Evolutionary conservation across 2,329 filamentous ascomycete genomes (phyloP), one percentile per base, ranked within the genome.

Genomic region (Dothistroma pini): DNA sequence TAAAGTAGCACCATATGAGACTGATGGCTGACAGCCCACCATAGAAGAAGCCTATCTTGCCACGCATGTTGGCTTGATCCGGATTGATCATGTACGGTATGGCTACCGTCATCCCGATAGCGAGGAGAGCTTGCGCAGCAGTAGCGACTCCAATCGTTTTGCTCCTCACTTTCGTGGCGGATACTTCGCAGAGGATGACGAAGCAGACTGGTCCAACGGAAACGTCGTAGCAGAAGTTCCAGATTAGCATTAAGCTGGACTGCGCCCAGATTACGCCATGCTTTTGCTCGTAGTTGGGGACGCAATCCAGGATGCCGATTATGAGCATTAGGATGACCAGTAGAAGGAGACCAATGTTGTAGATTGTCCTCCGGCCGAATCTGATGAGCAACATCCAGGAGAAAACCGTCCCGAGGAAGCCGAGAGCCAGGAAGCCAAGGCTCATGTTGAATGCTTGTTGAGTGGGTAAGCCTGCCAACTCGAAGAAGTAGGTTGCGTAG

Each of bases 401-500:
- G 41, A 76, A 66, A 19, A 72, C 69, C 0, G 78, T 79, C 0
- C 78, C 78, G 2, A 78, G 38, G 21, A 80, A 73, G 3, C 77
- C 78, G 2, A 80, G 69, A 0, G 75, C 77, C 4, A 76, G 75
- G 38, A 77, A 72, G 4, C 75, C 78, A 10, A 80, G 64, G 47
- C 74, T 73, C 74, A 80, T 75, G 51, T 68, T 68, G 68, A 76
- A 78, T 1, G 77, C 76, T 52, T 77, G 63, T 9, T 72, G 66
- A 41, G 76, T 74, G 7, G 70, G 65, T 48, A 77, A 63, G 1
- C 78, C 78, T 4, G 78, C 78, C 7, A 75, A 75, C 54, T 79
- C 69, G 70, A 81, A 80, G 72, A 81, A 81, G 68, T 81, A 81
- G 3, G 76, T 79, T 5, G 75, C 74, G 65, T 78, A 80, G 32